Conservation (phyloP, 805 yeast genomes). For the Danielia oregonensis region DNA sequence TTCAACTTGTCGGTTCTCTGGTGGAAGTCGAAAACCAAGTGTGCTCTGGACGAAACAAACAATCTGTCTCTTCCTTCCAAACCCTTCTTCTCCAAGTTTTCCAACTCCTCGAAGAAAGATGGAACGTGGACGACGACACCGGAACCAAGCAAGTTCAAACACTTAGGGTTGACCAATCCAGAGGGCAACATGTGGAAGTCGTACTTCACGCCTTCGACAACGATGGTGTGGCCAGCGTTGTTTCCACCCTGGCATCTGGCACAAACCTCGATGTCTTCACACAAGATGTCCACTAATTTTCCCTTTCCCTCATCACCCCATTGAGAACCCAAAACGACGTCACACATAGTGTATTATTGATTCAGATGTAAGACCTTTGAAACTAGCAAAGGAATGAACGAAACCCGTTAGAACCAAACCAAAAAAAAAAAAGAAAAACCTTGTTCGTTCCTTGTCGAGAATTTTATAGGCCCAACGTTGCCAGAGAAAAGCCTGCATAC, state of each 20-base stretch:
- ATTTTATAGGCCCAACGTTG: too few relatives aligned
- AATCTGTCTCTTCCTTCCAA: slow-evolving; percentile 70
- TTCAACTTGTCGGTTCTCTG: slow-evolving; percentile 94
- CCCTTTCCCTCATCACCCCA: slow-evolving; percentile 99
- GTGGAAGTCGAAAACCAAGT: slow-evolving; percentile 95
- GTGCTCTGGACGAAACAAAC: slow-evolving; percentile 90
- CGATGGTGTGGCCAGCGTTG: slow-evolving; percentile 99
- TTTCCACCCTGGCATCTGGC: slow-evolving; percentile 99
- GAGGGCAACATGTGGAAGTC: slow-evolving; percentile 99
- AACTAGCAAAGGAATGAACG: slow-evolving; percentile 23
- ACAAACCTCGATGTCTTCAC: slow-evolving; percentile 94
- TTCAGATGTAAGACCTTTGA: slow-evolving; percentile 13
- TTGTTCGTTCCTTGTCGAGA: too few relatives aligned
- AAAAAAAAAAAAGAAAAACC: slow-evolving; percentile 6
- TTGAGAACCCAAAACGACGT: slow-evolving; percentile 96
- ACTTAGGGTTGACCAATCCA: slow-evolving; percentile 92
- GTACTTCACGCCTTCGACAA: slow-evolving; percentile 80
- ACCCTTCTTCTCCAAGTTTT: slow-evolving; percentile 78
- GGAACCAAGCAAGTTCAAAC: slow-evolving; percentile 85
- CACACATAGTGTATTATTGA: slow-evolving; percentile 48
- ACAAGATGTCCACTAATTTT: slow-evolving; percentile 88
- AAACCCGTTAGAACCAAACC: slow-evolving; percentile 25
- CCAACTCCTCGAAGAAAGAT: slow-evolving; percentile 84
- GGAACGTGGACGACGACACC: slow-evolving; percentile 97
- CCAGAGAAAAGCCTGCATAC: too few relatives aligned